A percentile compares a stretch with the other conserved stretches of the same genome.
Conservation (phyloP, 2,329 filamentous ascomycete species). For the Onygenales sp. region DNA sequence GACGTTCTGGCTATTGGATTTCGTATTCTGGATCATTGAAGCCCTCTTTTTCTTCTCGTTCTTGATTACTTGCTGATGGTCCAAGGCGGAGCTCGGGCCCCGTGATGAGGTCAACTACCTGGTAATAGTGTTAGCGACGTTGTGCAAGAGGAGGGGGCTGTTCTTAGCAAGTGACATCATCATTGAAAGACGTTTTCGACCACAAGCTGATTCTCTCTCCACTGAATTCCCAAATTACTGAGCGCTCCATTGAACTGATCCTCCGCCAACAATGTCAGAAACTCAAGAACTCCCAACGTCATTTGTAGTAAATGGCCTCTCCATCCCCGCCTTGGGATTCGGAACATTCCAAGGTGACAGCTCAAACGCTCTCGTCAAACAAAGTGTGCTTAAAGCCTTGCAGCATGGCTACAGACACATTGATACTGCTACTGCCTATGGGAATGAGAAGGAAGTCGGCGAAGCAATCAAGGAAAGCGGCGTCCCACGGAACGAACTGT, state of each 20-base stretch:
- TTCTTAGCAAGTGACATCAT: too few relatives aligned
- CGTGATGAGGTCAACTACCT: too few relatives aligned
- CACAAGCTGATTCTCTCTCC: too few relatives aligned
- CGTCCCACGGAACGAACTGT: slow-evolving; percentile 55
- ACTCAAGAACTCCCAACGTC: background rate
- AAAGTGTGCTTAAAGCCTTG: slow-evolving; percentile 39
- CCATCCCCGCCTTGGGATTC: background rate
- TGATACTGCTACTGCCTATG: slow-evolving; percentile 44
- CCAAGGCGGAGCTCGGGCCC: too few relatives aligned
- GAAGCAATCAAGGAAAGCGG: slow-evolving; percentile 54
- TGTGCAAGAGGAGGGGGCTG: too few relatives aligned
- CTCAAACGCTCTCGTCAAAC: slow-evolving; percentile 28
- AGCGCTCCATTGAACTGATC: background rate
- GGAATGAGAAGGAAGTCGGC: slow-evolving; percentile 57
- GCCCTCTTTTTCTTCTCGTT: background rate
- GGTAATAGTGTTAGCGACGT: too few relatives aligned
- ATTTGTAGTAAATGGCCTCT: background rate
- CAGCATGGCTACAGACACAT: slow-evolving; percentile 46
- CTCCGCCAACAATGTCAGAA: background rate
- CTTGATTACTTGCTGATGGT: background rate
- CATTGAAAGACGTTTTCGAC: background rate
- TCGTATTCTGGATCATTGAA: background rate
- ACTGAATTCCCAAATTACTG: background rate
- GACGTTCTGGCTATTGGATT: background rate
- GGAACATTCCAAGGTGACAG: slow-evolving; percentile 8